Conservation (phyloP, 1,284 basidiomycete species). For the Marasmius sp. region DNA sequence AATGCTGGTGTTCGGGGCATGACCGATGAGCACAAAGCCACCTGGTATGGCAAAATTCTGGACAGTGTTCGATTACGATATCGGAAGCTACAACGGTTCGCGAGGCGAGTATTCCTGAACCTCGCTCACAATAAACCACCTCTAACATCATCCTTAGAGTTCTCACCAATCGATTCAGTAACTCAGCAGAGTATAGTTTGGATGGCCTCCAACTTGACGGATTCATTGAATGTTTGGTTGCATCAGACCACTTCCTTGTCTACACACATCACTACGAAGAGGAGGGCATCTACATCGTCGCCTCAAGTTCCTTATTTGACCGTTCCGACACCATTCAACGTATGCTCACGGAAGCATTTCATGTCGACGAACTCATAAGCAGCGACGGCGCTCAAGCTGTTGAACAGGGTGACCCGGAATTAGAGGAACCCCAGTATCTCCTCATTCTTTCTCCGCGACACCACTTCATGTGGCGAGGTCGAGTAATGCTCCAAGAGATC, state of each 20-base stretch:
- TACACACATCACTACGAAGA: conserved; percentile 90
- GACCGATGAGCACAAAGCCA: conserved; percentile 80
- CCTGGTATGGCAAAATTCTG: conserved; percentile 92
- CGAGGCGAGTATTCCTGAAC: conserved; percentile 54
- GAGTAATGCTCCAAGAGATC: conserved; percentile 75
- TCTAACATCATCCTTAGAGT: conserved; percentile 43
- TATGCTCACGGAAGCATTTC: conserved; percentile 85
- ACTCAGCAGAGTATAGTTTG: conserved; percentile 92
- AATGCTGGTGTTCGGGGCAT: conserved; percentile 43
- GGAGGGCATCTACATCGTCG: conserved; percentile 93
- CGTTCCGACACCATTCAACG: conserved; percentile 81
- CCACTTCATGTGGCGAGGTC: conserved; percentile 93
- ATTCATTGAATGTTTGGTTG: conserved; percentile 81
- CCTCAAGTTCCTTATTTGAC: conserved; percentile 80
- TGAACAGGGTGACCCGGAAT: conserved; percentile 51
- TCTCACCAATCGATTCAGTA: conserved; percentile 86
- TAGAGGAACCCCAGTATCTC: conserved; percentile 70
- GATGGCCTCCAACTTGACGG: conserved; percentile 78
- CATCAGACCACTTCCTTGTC: conserved; percentile 92
- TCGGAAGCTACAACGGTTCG: conserved; percentile 92
- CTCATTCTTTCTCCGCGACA: conserved; percentile 86
- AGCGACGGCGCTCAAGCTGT: conserved; percentile 55
- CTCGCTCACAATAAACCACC: not conserved
- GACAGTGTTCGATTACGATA: conserved; percentile 93
- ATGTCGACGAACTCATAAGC: conserved; percentile 59